Percentiles rank a stretch among this genome's conserved stretches.
Conservation (phyloP, 2,329 filamentous ascomycete species). For the Ceratocystis papillata region DNA sequence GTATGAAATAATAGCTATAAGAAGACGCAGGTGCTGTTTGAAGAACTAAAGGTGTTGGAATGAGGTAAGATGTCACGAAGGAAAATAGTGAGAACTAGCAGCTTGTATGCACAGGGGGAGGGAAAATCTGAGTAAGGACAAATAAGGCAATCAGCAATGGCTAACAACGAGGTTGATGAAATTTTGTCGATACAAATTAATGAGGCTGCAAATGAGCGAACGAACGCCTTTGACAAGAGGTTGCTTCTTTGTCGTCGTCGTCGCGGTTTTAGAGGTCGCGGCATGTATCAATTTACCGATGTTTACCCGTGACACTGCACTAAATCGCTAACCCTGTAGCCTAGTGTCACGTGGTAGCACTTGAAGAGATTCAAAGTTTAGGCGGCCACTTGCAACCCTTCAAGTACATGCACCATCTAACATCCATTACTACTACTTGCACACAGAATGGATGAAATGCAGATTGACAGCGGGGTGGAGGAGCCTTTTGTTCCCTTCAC, state of each 20-base stretch:
- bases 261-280: constrained; percentile 15
- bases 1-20: not conserved
- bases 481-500: constrained; percentile 44
- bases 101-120: not conserved
- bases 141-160: not conserved
- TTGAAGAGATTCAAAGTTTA: too few species aligned
- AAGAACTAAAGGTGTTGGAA: not conserved
- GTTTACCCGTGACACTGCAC: constrained; percentile 7
- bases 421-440: not conserved
- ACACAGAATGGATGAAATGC: constrained; percentile 18
- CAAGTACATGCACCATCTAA: not conserved
- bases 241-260: constrained; percentile 14
- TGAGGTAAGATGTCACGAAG: not conserved
- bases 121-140: not conserved
- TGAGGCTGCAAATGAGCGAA: constrained; percentile 11
- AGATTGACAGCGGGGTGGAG: constrained; percentile 6
- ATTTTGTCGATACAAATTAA: constrained; percentile 10
- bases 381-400: too few species aligned
- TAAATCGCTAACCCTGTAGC: constrained; percentile 10
- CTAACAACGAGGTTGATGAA: not conserved
- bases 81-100: not conserved
- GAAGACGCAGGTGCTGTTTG: not conserved
- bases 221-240: not conserved
- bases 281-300: not conserved
- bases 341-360: not conserved